phyloP scores from a whole-genome alignment of 495 filamentous ascomycete species.

The Xylaria sp. region DNA sequence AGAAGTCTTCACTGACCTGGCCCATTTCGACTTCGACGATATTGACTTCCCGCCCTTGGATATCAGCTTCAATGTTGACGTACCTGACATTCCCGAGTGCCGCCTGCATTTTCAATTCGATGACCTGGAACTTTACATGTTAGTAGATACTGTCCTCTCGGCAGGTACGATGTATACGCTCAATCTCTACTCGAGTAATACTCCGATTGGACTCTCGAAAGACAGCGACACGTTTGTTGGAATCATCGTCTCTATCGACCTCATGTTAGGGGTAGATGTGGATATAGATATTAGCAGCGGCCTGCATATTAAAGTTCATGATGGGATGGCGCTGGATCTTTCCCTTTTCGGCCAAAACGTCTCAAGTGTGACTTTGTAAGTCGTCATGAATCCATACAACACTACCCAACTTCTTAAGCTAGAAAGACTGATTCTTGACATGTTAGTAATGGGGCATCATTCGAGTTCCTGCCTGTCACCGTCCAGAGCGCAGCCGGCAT shows the following conservation, averaged over 20 bases:
- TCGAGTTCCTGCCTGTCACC: conserved; percentile 63
- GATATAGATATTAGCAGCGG: conserved; percentile 59
- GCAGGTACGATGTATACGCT: conserved; percentile 54
- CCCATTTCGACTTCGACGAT: conserved; percentile 43
- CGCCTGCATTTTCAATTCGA: conserved; percentile 56
- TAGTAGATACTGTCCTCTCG: conserved; percentile 52
- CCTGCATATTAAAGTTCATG: conserved; percentile 59
- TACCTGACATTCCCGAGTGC: conserved; percentile 51
- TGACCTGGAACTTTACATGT: conserved; percentile 59
- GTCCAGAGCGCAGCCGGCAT: conserved; percentile 49
- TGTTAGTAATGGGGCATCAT: conserved; percentile 56
- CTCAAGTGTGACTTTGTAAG: conserved; percentile 56
- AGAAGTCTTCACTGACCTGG: conserved; percentile 26
- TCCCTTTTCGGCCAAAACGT: conserved; percentile 53
- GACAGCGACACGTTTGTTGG: conserved; percentile 49
- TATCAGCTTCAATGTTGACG: conserved; percentile 45
- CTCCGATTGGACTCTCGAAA: conserved; percentile 48
- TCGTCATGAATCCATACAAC: neutral
- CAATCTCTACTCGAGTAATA: conserved; percentile 56
- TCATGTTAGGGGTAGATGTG: conserved; percentile 54
- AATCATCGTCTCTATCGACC: conserved; percentile 52
- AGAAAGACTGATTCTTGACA: conserved; percentile 11
- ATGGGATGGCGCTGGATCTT: conserved; percentile 51
- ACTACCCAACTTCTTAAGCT: conserved; percentile 6
- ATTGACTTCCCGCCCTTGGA: conserved; percentile 48